Evolutionary conservation across 2,329 filamentous ascomycete genomes (phyloP), one percentile per base, ranked within the genome.

Genomic region (Penicillium glabrum): DNA sequence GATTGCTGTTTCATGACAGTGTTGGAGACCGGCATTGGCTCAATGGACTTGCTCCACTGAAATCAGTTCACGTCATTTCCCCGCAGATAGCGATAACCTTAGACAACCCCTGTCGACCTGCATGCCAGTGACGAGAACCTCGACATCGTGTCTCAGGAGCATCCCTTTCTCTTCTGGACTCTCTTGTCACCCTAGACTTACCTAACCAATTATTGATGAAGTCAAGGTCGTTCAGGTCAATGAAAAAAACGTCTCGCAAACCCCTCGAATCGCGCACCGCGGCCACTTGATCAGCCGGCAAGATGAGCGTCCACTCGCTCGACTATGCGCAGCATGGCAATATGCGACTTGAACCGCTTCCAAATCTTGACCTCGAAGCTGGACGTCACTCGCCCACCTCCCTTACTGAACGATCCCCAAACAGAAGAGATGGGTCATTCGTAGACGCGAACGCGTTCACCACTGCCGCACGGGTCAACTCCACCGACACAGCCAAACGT

Each of bases 281-380:
- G 19, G 45, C 48, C 45, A 19, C 33, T 46, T 27, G n/a, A 50
- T 50, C 27, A 33, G 8, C 46, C 19, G 31, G 46, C 57, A 62
- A 35, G 27, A 76, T 76, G 74, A 73, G 69, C 51, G 59, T 70
- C 35, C 62, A 70, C 51, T 63, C 69, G 16, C 59, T 66, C 35
- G 72, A 76, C 53, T 71, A 75, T 60, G 71, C 68, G 24, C 61
- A 64, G 27, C 61, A 54, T 3, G 57, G 54, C 31, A 52, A 59
- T 7, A 29, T 61, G 10, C 61, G 61, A 21, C 52, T 65, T 5
- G 61, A 61, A 11, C 61, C 63, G 27, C 49, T 65, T 21, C 62
- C 66, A n/a, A 54, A 59, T 7, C 44, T 66, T 3, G 75, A 77
- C 61, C 65, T 77, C 14, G 75, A 77, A 59, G 73, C 73, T 4